Conservation (phyloP, 352 stramenopile species). For the Phytophthora rubi region DNA sequence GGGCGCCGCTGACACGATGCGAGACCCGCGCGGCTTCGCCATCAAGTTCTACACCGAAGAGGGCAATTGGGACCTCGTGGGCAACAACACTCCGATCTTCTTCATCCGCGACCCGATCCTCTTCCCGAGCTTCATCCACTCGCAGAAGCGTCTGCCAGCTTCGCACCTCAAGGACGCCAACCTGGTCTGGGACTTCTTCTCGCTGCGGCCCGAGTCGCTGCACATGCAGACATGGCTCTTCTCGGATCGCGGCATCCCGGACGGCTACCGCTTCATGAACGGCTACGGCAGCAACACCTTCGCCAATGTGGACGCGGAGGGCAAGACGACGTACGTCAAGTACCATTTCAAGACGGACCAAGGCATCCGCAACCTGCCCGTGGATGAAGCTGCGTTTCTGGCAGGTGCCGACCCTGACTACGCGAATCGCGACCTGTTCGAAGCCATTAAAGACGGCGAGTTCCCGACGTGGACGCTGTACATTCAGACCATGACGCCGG, state of each 20-base stretch:
- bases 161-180: conserved; percentile 84
- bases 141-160: conserved; percentile 86
- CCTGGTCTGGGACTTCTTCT: conserved; percentile 91
- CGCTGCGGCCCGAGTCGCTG: conserved; percentile 78
- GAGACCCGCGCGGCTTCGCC: conserved; percentile 87
- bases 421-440: conserved; percentile 87
- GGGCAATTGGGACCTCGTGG: conserved; percentile 91
- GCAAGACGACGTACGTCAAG: conserved; percentile 83
- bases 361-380: conserved; percentile 77
- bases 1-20: conserved; percentile 76
- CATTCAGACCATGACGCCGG: conserved; percentile 88
- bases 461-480: conserved; percentile 84
- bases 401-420: conserved; percentile 79
- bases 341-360: conserved; percentile 92
- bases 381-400: conserved; percentile 69
- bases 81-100: conserved; percentile 92
- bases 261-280: conserved; percentile 88
- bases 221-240: conserved; percentile 89
- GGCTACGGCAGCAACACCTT: conserved; percentile 92
- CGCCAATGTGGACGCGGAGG: conserved; percentile 75
- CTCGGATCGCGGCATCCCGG: conserved; percentile 82
- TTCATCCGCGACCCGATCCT: conserved; percentile 92
- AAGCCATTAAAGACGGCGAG: conserved; percentile 73
- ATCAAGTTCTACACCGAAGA: conserved; percentile 94
- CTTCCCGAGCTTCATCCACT: conserved; percentile 92